Percentiles rank a stretch among this genome's conserved stretches.
These are phyloP conservation scores for Phytophthora macrochlamydospora DNA, from an alignment of 352 stramenopile species.

Conservation along the genomic window DNA sequence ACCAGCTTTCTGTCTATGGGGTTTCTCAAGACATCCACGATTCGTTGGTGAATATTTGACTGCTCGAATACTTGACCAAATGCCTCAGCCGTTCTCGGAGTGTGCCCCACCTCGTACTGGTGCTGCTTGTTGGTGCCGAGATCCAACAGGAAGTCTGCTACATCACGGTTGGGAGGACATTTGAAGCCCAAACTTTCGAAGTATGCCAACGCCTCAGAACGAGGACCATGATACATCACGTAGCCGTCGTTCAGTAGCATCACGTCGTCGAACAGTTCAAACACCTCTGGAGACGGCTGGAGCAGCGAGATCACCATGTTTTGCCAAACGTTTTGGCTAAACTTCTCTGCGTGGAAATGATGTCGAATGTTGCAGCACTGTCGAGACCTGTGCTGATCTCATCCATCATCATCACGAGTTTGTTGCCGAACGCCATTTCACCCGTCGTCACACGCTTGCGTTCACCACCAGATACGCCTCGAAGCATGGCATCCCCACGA, in stretches of 20 bases:
- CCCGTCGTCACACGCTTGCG: slow-evolving; percentile 64
- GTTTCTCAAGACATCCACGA: slow-evolving; percentile 4
- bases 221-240: slow-evolving; percentile 84
- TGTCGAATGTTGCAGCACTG: slow-evolving; percentile 88
- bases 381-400: slow-evolving; percentile 93
- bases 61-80: slow-evolving; percentile 15
- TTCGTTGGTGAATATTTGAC: slow-evolving; percentile 18
- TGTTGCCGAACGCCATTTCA: slow-evolving; percentile 75
- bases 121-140: slow-evolving; percentile 27
- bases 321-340: slow-evolving; percentile 30
- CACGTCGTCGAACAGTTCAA: slow-evolving; percentile 88
- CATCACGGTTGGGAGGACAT: slow-evolving; percentile 32
- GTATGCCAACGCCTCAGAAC: slow-evolving; percentile 58
- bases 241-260: slow-evolving; percentile 82
- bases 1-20: not conserved
- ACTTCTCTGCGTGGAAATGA: slow-evolving; percentile 58
- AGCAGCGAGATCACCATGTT: slow-evolving; percentile 73
- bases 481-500: slow-evolving; percentile 27
- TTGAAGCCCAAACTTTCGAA: slow-evolving; percentile 63
- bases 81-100: not conserved
- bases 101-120: slow-evolving; percentile 16
- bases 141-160: slow-evolving; percentile 37
- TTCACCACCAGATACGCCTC: slow-evolving; percentile 64
- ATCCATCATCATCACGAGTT: slow-evolving; percentile 75
- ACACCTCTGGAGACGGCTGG: slow-evolving; percentile 59